Conservation (phyloP, 805 yeast species). For the Saccharomycopsis amapae region DNA sequence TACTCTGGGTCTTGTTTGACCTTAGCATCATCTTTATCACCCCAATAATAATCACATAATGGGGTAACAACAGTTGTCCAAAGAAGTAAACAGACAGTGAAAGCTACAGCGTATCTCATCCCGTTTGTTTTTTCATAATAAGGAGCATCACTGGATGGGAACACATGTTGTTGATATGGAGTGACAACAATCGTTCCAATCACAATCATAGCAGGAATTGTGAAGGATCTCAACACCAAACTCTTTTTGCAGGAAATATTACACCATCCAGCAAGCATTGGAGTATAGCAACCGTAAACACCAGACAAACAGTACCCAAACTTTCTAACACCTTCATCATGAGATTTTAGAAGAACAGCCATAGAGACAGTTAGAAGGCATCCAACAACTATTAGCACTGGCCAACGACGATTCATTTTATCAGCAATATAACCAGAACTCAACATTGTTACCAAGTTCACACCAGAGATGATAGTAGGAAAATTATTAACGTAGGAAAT, state of each 20-base stretch:
- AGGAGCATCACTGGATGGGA: slow-evolving; percentile 31
- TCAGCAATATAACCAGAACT: background rate
- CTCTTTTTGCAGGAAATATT: slow-evolving; percentile 22
- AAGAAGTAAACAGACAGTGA: background rate
- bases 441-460: background rate
- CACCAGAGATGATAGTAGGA: slow-evolving; percentile 29
- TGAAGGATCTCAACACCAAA: slow-evolving; percentile 26
- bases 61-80: background rate
- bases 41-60: background rate
- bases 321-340: background rate
- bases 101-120: background rate
- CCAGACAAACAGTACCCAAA: slow-evolving; percentile 25
- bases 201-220: slow-evolving; percentile 26
- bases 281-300: slow-evolving; percentile 21
- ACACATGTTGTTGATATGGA: slow-evolving; percentile 28
- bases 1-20: background rate
- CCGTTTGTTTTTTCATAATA: slow-evolving; percentile 26
- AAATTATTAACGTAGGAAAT: slow-evolving; percentile 41
- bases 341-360: background rate
- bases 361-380: background rate
- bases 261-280: slow-evolving; percentile 21
- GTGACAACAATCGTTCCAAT: slow-evolving; percentile 25
- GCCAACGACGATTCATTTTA: slow-evolving; percentile 1
- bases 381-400: background rate
- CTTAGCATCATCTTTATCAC: background rate